phyloP scores from a whole-genome alignment of 2,329 filamentous ascomycete genomes.

The Lachnellula cervina region DNA sequence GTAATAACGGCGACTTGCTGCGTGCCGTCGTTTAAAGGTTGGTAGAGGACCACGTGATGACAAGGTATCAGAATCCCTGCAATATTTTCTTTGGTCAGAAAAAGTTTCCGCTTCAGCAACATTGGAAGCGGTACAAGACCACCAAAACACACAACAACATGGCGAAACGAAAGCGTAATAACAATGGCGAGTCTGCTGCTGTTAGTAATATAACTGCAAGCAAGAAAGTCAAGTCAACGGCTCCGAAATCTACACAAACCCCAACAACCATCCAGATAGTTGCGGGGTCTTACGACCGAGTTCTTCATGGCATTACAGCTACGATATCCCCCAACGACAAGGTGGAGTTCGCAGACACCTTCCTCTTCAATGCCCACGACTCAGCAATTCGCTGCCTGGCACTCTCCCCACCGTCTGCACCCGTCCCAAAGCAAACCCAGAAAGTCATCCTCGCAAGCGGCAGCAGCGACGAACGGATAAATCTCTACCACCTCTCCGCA shows the following conservation, averaged over 20 bases:
- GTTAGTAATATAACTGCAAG: conserved; percentile 8
- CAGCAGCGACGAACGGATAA: conserved; percentile 89
- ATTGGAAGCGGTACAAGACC: no score
- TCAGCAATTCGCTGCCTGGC: conserved; percentile 88
- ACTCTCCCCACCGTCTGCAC: conserved; percentile 68
- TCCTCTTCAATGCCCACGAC: conserved; percentile 90
- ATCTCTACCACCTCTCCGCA: conserved; percentile 83
- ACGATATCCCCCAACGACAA: conserved; percentile 47
- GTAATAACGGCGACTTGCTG: no score
- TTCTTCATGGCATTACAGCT: conserved; percentile 87
- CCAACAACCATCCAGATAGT: conserved; percentile 75
- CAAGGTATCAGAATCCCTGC: no score
- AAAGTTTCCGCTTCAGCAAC: no score
- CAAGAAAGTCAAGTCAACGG: conserved; percentile 27
- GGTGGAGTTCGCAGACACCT: conserved; percentile 79
- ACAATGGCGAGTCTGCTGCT: conserved; percentile 14
- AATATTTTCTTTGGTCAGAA: no score
- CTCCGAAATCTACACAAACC: conserved; percentile 19
- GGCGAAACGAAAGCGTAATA: conserved; percentile 32
- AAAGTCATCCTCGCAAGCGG: conserved; percentile 89
- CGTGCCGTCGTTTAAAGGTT: no score
- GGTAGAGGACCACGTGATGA: no score
- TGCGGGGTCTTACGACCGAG: conserved; percentile 87
- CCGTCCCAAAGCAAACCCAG: conserved; percentile 57
- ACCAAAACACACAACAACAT: conserved; percentile 15